phyloP scores from a whole-genome alignment of 805 yeast genomes.

The Sugiyamaella qingdaonensis region DNA sequence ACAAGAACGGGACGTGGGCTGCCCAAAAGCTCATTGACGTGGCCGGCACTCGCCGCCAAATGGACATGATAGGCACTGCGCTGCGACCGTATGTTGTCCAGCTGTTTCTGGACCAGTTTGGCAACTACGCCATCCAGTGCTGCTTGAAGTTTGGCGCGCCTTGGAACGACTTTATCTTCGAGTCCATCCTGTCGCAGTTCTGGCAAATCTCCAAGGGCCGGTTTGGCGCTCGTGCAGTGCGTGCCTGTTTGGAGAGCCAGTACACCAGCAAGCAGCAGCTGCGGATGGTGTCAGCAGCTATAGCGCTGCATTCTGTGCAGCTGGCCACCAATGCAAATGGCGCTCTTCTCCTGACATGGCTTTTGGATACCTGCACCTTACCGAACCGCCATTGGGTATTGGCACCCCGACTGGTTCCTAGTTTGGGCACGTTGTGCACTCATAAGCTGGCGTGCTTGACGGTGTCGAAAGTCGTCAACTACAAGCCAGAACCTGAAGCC shows the following conservation, averaged over 20 bases:
- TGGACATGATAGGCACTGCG: slow-evolving; percentile 59
- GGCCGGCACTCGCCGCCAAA: slow-evolving; percentile 59
- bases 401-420: slow-evolving; percentile 57
- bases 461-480: slow-evolving; percentile 69
- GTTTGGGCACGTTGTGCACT: slow-evolving; percentile 56
- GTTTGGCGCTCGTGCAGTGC: slow-evolving; percentile 90
- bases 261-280: slow-evolving; percentile 64
- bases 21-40: slow-evolving; percentile 90
- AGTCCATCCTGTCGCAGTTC: slow-evolving; percentile 71
- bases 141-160: slow-evolving; percentile 87
- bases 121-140: slow-evolving; percentile 93
- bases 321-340: slow-evolving; percentile 84
- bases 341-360: slow-evolving; percentile 87
- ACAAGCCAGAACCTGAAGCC: slow-evolving; percentile 59
- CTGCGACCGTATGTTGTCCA: slow-evolving; percentile 79
- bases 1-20: slow-evolving; percentile 99
- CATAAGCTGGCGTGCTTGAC: slow-evolving; percentile 85
- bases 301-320: slow-evolving; percentile 72
- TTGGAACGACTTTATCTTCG: slow-evolving; percentile 84
- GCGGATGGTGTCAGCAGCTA: slow-evolving; percentile 67
- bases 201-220: slow-evolving; percentile 80
- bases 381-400: slow-evolving; percentile 64
- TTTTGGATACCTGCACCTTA: slow-evolving; percentile 73
- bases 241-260: slow-evolving; percentile 86
- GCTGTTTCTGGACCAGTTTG: slow-evolving; percentile 90